These are phyloP conservation scores for Podila verticillata DNA, from an alignment of 192 early-diverging fungal genomes.

Conservation along the genomic window DNA sequence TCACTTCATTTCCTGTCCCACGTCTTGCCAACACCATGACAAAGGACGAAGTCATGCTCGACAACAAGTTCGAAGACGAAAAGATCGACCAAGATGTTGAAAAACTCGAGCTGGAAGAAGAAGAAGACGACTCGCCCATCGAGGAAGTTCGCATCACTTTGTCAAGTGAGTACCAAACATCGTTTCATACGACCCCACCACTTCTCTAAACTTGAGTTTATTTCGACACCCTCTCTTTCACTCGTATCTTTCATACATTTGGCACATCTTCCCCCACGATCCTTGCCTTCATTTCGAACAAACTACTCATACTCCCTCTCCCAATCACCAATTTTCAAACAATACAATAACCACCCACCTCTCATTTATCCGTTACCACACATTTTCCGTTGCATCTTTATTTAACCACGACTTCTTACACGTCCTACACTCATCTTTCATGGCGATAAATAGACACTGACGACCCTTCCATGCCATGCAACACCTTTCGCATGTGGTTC, in stretches of 20 bases:
- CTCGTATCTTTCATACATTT: no score
- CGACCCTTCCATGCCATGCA: background rate
- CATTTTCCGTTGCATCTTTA: no score
- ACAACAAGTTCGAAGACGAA: constrained; percentile 2
- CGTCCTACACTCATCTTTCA: no score
- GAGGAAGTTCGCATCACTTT: constrained; percentile 56
- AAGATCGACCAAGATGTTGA: constrained; percentile 1
- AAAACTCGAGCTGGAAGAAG: constrained; percentile 10
- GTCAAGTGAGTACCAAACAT: constrained; percentile 33
- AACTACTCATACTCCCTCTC: no score
- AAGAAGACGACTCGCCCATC: constrained; percentile 56
- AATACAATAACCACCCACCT: no score
- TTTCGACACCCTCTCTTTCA: no score
- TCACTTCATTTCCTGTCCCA: background rate
- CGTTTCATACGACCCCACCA: no score
- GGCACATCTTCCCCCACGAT: no score
- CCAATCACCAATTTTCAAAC: background rate
- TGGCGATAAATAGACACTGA: background rate
- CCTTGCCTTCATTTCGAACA: no score
- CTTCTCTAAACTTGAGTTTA: background rate
- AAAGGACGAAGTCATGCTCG: background rate
- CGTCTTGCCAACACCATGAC: background rate
- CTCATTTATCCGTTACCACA: no score
- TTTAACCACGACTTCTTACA: no score
- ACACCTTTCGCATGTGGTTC: constrained; percentile 10